Evolutionary conservation across 352 stramenopile genomes (phyloP), one percentile per base, ranked within the genome.

Genomic region (Globisporangium spinosum): DNA sequence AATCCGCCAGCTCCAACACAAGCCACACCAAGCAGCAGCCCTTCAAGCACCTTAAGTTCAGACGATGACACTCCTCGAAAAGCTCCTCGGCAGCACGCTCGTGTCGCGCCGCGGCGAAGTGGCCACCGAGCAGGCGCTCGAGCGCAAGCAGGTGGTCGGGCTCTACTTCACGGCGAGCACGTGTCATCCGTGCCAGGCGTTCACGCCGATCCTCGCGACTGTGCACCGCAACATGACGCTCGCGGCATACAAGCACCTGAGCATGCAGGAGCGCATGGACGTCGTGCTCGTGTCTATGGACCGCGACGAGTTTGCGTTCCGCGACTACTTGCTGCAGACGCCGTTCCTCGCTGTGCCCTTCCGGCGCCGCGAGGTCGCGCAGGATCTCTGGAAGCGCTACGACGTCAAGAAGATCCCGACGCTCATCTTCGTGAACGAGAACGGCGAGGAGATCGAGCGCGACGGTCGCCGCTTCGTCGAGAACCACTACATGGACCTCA

Each of bases 111-210:
- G 78, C 64, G 82, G 82, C 49, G 74, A 89, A 67, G 77, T 77
- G 38, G 55, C 73, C 34, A 84, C 82, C 15, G 61, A 78, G 22
- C 74, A 87, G 40, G 82, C 76, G 64, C 77, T 90, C 53, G 79
- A 76, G 38, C 55, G 72, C 64, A 90, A 90, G 70, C 78, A 68
- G 22, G 75, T 83, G 43, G 71, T 91, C 57, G 80, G 80, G 0
- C 64, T 91, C 34, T 91, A 88, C 75, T 91, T 91, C 70, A 88
- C 80, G 10, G 78, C 77, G 55, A 89, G 79, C 69, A 81, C 72
- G 15, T 89, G 80, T 64, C 72, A 71, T 34, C 79, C 80, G 17
- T 91, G 83, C 57, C 77, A 84, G 68, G 74, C 72, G 32, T 91
- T 91, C 71, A 89, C 83, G 56, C 83, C 81, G 27, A 71, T 87